Evolutionary conservation across 2,329 filamentous ascomycete genomes (phyloP).

Genomic region (Penicillium hordei): DNA sequence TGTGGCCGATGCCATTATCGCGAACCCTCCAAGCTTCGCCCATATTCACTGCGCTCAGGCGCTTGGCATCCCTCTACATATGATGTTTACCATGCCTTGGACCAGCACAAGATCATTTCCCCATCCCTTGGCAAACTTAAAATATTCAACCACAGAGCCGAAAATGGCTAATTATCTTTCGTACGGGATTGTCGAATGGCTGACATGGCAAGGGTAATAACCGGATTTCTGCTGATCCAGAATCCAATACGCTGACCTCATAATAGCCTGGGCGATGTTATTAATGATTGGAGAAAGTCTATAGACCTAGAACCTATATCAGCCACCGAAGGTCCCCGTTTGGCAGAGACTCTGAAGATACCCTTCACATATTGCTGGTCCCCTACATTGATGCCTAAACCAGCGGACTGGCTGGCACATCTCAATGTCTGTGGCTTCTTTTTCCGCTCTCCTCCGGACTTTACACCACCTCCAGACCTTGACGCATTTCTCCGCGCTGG

Average conservation of each 20-base stretch:
- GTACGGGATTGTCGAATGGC: conserved; percentile 45
- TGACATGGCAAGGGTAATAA: conserved; percentile 49
- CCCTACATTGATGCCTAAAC: conserved; percentile 37
- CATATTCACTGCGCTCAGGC: conserved; percentile 52
- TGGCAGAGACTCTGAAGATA: conserved; percentile 35
- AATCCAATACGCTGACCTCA: not conserved
- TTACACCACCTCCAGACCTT: conserved; percentile 41
- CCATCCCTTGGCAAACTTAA: conserved; percentile 49
- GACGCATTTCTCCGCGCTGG: conserved; percentile 46
- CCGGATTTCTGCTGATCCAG: not conserved
- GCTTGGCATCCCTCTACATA: conserved; percentile 49
- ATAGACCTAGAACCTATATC: conserved; percentile 40
- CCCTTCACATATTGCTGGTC: conserved; percentile 46
- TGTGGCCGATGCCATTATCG: conserved; percentile 52
- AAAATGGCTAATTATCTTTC: conserved; percentile 43
- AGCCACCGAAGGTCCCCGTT: conserved; percentile 31
- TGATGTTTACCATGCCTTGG: conserved; percentile 54
- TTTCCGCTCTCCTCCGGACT: conserved; percentile 35
- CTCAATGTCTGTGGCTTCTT: conserved; percentile 45
- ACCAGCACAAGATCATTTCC: conserved; percentile 43
- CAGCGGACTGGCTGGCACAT: conserved; percentile 35
- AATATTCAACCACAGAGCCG: conserved; percentile 34
- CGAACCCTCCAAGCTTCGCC: conserved; percentile 51
- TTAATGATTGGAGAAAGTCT: conserved; percentile 40
- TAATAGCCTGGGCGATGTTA: conserved; percentile 40